Evolutionary conservation across 2,329 filamentous ascomycete species (phyloP).

Genomic region (Grosmannia serpens): DNA sequence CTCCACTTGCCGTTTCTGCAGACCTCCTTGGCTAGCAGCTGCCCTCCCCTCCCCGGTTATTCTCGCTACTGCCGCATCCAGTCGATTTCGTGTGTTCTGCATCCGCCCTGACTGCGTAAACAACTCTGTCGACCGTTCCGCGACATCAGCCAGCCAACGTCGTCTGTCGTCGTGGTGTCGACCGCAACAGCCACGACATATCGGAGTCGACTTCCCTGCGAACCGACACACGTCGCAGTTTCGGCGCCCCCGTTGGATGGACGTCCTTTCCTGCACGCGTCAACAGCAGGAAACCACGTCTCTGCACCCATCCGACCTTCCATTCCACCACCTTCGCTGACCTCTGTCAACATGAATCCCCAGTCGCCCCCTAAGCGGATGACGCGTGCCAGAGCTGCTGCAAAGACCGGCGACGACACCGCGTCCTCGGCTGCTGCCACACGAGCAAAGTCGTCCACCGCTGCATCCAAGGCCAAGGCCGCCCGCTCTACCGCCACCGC

Average conservation of each 20-base stretch:
- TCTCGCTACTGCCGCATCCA: too few species aligned
- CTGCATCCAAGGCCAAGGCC: conserved; percentile 35
- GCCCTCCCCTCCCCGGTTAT: background rate
- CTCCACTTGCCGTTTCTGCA: conserved; percentile 9
- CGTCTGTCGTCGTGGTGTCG: background rate
- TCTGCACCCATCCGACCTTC: background rate
- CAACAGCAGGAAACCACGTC: too few species aligned
- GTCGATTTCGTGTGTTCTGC: too few species aligned
- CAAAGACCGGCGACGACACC: conserved; percentile 24
- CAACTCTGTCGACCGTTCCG: background rate
- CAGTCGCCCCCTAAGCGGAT: conserved; percentile 18
- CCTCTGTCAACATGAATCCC: conserved; percentile 13
- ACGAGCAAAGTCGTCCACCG: conserved; percentile 28
- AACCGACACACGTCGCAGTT: too few species aligned
- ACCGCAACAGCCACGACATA: background rate
- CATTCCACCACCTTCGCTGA: background rate
- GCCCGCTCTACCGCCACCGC: conserved; percentile 19
- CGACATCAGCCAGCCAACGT: background rate
- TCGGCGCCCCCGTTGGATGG: too few species aligned
- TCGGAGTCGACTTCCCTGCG: background rate
- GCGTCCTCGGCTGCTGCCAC: conserved; percentile 22
- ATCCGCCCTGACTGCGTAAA: background rate
- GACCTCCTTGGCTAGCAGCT: background rate
- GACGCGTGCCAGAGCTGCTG: conserved; percentile 28
- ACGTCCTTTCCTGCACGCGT: too few species aligned